A percentile compares a stretch with the other conserved stretches of the same genome.
phyloP scores from a whole-genome alignment of 805 yeast species.

The Torulaspora microellipsoides region DNA sequence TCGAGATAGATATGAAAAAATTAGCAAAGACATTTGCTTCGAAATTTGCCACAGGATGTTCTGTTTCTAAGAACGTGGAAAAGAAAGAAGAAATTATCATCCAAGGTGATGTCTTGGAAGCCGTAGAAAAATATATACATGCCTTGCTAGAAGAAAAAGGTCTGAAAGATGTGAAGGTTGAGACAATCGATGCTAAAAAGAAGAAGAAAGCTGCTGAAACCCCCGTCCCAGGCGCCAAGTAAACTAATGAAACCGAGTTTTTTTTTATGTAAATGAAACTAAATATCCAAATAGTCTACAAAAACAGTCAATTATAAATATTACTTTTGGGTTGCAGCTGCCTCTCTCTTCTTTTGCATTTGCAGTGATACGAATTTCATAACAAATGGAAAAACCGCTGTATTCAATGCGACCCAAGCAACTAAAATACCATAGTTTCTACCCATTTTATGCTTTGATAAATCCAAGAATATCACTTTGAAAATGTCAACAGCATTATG shows the following conservation, averaged over 20 bases:
- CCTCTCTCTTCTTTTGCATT: constrained; percentile 33
- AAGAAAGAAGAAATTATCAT: constrained; percentile 88
- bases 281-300: too few relatives aligned
- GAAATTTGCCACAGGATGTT: constrained; percentile 93
- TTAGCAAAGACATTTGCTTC: constrained; percentile 88
- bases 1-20: constrained; percentile 85
- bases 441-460: constrained; percentile 55
- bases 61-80: constrained; percentile 84
- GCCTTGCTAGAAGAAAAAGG: constrained; percentile 77
- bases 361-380: constrained; percentile 40
- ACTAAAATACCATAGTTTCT: constrained; percentile 54
- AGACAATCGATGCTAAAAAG: constrained; percentile 76
- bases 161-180: constrained; percentile 79
- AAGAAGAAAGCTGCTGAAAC: constrained; percentile 48
- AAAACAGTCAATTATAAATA: too few relatives aligned
- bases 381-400: constrained; percentile 41
- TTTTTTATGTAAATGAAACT: too few relatives aligned
- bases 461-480: constrained; percentile 54
- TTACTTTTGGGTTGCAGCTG: constrained; percentile 1
- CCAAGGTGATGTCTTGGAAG: constrained; percentile 94
- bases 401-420: constrained; percentile 56
- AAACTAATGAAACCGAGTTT: too few relatives aligned
- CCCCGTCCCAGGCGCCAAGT: neutral
- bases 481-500: constrained; percentile 59
- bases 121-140: constrained; percentile 71